phyloP scores from a whole-genome alignment of 805 yeast genomes.

The Schwanniomyces vanrijiae region DNA sequence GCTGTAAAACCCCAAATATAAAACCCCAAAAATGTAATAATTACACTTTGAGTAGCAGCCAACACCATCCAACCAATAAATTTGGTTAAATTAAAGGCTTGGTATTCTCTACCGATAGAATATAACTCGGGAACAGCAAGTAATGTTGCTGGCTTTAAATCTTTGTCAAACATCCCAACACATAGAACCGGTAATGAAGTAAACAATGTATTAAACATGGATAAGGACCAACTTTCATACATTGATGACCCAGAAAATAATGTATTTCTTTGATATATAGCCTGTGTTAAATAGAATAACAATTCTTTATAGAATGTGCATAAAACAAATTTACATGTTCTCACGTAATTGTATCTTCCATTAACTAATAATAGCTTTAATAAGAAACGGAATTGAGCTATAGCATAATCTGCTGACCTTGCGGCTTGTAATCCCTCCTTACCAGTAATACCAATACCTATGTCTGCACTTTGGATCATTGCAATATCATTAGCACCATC shows the following conservation, averaged over 20 bases:
- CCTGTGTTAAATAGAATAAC: conserved; percentile 84
- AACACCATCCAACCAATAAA: conserved; percentile 77
- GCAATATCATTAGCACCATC: conserved; percentile 99
- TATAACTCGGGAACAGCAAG: conserved; percentile 92
- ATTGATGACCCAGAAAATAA: conserved; percentile 90
- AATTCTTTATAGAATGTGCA: conserved; percentile 95
- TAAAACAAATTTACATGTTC: conserved; percentile 88
- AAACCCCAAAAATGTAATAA: conserved; percentile 66
- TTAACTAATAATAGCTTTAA: conserved; percentile 84
- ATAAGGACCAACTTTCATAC: conserved; percentile 93
- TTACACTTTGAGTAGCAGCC: conserved; percentile 71
- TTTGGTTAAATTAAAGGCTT: conserved; percentile 68
- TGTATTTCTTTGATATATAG: conserved; percentile 80
- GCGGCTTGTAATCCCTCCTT: conserved; percentile 98
- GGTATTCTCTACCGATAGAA: conserved; percentile 68
- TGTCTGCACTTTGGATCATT: conserved; percentile 98
- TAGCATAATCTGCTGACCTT: conserved; percentile 88
- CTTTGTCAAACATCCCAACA: conserved; percentile 94
- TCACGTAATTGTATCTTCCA: conserved; percentile 91
- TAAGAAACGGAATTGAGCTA: conserved; percentile 89
- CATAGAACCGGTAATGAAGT: conserved; percentile 90
- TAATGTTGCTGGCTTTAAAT: conserved; percentile 81
- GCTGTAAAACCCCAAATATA: conserved; percentile 72
- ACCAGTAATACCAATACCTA: conserved; percentile 97
- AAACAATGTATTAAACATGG: conserved; percentile 95